Conservation (phyloP, 2,329 filamentous ascomycete genomes). For the Falciphora oryzae region DNA sequence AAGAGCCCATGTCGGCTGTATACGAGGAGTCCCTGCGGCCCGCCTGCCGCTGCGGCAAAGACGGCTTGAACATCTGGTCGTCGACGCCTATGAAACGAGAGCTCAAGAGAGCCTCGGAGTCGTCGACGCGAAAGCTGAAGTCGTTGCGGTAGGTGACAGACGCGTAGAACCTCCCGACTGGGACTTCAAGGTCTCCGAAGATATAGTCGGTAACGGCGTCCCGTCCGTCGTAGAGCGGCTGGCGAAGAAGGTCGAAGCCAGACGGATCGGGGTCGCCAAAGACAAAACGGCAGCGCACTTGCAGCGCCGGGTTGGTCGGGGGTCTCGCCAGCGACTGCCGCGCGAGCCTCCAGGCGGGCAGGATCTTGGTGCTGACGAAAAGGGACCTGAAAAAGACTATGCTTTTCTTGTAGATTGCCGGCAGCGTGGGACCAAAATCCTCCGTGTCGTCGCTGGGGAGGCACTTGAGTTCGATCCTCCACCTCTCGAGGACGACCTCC, state of each 20-base stretch:
- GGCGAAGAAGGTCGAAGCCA: slow-evolving; percentile 62
- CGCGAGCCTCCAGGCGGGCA: slow-evolving; percentile 78
- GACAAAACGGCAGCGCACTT: slow-evolving; percentile 74
- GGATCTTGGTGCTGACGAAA: slow-evolving; percentile 72
- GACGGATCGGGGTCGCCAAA: slow-evolving; percentile 51
- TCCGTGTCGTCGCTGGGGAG: slow-evolving; percentile 40
- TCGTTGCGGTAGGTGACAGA: slow-evolving; percentile 80
- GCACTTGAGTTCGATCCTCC: slow-evolving; percentile 77
- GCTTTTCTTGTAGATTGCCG: slow-evolving; percentile 93
- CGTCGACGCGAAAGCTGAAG: slow-evolving; percentile 86
- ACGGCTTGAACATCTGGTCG: slow-evolving; percentile 80
- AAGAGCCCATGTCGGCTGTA: slow-evolving; percentile 61
- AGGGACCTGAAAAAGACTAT: slow-evolving; percentile 91
- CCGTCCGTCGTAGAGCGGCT: slow-evolving; percentile 61
- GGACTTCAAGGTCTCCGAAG: slow-evolving; percentile 80
- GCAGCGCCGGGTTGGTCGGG: slow-evolving; percentile 59
- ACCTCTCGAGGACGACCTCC: slow-evolving; percentile 84
- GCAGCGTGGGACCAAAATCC: slow-evolving; percentile 60
- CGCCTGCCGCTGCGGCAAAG: slow-evolving; percentile 52
- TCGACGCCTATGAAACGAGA: slow-evolving; percentile 91
- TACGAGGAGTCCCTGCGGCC: slow-evolving; percentile 39
- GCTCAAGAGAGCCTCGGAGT: slow-evolving; percentile 83
- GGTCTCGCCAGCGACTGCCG: slow-evolving; percentile 64
- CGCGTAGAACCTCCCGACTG: slow-evolving; percentile 76
- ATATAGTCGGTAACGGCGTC: slow-evolving; percentile 69